A percentile compares a stretch with the other conserved stretches of the same genome.
Conservation (phyloP, 2,329 filamentous ascomycete species). For the Nigrograna mackinnonii region DNA sequence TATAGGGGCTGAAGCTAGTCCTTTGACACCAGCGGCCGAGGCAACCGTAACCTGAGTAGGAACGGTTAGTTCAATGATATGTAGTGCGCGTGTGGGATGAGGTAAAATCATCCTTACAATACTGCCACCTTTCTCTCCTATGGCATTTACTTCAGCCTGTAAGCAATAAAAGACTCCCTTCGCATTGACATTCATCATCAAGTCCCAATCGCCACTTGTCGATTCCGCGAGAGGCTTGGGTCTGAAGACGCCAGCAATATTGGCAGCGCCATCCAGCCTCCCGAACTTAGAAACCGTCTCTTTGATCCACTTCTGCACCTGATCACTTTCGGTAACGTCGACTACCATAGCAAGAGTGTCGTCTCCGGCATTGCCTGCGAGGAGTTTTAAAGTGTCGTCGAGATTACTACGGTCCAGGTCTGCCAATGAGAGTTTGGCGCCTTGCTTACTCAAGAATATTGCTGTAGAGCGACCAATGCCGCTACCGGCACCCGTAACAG, state of each 20-base stretch:
- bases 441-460: constrained; percentile 26
- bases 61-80: neutral
- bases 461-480: constrained; percentile 36
- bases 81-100: neutral
- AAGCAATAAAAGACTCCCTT: constrained; percentile 43
- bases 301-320: constrained; percentile 43
- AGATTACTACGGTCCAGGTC: constrained; percentile 21
- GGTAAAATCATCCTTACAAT: constrained; percentile 12
- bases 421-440: constrained; percentile 34
- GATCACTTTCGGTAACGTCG: constrained; percentile 12
- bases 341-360: neutral
- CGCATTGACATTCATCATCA: constrained; percentile 35
- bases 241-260: constrained; percentile 25
- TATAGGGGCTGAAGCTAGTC: constrained; percentile 37
- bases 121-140: constrained; percentile 16
- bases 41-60: constrained; percentile 38
- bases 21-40: constrained; percentile 54
- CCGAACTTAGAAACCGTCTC: constrained; percentile 32
- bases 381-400: constrained; percentile 13
- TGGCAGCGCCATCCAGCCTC: constrained; percentile 39
- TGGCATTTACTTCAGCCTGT: constrained; percentile 20
- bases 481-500: constrained; percentile 34
- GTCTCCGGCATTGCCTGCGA: constrained; percentile 14
- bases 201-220: neutral
- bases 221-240: neutral